Evolutionary conservation across 2,329 filamentous ascomycete species (phyloP).

Genomic region (Meredithiella fracta): DNA sequence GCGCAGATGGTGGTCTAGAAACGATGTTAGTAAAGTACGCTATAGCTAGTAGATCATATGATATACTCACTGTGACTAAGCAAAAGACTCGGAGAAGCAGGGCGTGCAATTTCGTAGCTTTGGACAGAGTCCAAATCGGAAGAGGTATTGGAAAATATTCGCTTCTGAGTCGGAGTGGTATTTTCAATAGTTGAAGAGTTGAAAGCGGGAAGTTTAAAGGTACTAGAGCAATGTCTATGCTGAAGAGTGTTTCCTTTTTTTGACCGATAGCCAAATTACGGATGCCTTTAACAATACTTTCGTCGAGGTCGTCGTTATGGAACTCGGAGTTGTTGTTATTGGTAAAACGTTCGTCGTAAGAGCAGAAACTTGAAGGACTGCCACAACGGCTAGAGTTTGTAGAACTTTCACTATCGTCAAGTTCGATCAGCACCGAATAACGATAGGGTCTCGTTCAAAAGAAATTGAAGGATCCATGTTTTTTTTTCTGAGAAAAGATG

Average conservation of each 20-base stretch:
- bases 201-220: slow-evolving; percentile 1
- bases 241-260: not conserved
- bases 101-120: not conserved
- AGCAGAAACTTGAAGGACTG: slow-evolving; percentile 13
- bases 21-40: not conserved
- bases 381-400: slow-evolving; percentile 13
- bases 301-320: slow-evolving; percentile 9
- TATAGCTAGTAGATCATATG: not conserved
- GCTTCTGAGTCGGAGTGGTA: not conserved
- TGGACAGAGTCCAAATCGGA: not conserved
- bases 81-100: slow-evolving; percentile 11
- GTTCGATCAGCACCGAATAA: slow-evolving; percentile 12
- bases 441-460: slow-evolving; percentile 10
- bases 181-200: not conserved
- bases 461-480: slow-evolving; percentile 9
- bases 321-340: not conserved
- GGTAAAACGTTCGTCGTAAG: slow-evolving; percentile 11
- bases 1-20: not conserved
- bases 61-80: slow-evolving; percentile 10
- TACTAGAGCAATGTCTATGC: slow-evolving; percentile 2
- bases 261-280: slow-evolving; percentile 11
- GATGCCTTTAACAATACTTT: slow-evolving; percentile 13
- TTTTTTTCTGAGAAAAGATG: not conserved
- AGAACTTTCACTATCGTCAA: slow-evolving; percentile 10
- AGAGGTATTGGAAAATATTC: not conserved